Percentiles rank a stretch among this genome's conserved stretches.
Evolutionary conservation across 2,329 filamentous ascomycete genomes (phyloP).

Genomic region (Microdochium trichocladiopsis): DNA sequence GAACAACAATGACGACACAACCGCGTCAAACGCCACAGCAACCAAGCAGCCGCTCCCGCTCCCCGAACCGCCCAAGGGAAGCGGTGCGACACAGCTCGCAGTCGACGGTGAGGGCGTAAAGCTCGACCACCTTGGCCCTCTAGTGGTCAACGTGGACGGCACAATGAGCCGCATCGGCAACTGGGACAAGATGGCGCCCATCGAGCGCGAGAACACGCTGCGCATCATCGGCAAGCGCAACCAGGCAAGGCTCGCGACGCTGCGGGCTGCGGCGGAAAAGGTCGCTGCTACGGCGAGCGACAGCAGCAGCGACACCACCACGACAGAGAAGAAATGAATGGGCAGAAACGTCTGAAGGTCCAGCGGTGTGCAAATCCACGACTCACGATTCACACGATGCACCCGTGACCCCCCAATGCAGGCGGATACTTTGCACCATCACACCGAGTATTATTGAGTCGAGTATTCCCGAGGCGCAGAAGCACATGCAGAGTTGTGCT

Average conservation of each 20-base stretch:
- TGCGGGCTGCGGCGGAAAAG: slow-evolving; percentile 25
- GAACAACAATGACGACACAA: slow-evolving; percentile 1
- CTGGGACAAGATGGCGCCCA: slow-evolving; percentile 64
- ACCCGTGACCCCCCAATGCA: no score
- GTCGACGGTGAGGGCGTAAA: slow-evolving; percentile 38
- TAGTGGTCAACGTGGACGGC: slow-evolving; percentile 69
- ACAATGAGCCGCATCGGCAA: slow-evolving; percentile 65
- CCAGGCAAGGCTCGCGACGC: slow-evolving; percentile 47
- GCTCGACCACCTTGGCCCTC: slow-evolving; percentile 63
- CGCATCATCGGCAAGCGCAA: slow-evolving; percentile 64
- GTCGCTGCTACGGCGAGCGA: neutral
- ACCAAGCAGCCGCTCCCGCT: slow-evolving; percentile 9
- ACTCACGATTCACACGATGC: no score
- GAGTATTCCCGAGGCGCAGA: no score
- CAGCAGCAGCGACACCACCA: slow-evolving; percentile 2
- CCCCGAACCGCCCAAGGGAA: slow-evolving; percentile 8
- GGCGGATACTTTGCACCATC: no score
- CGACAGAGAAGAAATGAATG: slow-evolving; percentile 4
- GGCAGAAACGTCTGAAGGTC: slow-evolving; percentile 1
- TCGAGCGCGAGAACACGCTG: slow-evolving; percentile 61
- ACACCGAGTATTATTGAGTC: no score
- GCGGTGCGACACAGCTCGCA: slow-evolving; percentile 10
- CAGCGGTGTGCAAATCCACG: no score
- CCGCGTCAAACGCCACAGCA: neutral
- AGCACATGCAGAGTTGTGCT: no score